These are phyloP conservation scores for Sporobolomyces pararoseus DNA, from an alignment of 768 basidiomycete genomes.

Conservation along the genomic window DNA sequence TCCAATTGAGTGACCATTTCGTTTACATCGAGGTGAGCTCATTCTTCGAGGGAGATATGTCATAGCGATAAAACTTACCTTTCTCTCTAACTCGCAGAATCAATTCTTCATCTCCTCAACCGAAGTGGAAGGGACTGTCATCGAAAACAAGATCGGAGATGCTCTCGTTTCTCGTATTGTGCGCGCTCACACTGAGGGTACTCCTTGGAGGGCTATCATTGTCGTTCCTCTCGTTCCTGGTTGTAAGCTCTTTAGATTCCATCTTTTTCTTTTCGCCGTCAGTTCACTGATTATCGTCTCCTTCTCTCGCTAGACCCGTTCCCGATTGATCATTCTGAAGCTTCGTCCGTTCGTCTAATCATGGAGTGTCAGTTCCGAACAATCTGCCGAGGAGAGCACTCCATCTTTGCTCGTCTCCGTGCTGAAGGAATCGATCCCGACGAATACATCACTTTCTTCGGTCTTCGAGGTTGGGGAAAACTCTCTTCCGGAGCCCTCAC, in stretches of 20 bases:
- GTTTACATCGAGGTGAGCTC: conserved; percentile 72
- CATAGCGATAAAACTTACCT: not conserved
- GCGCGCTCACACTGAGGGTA: conserved; percentile 72
- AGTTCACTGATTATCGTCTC: not conserved
- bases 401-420: conserved; percentile 78
- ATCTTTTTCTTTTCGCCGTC: too few species aligned
- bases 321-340: conserved; percentile 86
- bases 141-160: conserved; percentile 93
- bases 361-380: conserved; percentile 90
- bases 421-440: conserved; percentile 88
- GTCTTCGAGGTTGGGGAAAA: conserved; percentile 88
- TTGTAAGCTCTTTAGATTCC: conserved; percentile 61
- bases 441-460: conserved; percentile 86
- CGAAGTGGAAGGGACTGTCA: conserved; percentile 70
- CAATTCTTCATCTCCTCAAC: conserved; percentile 60
- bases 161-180: conserved; percentile 87
- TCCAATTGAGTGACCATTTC: conserved; percentile 90
- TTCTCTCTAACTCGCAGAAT: conserved; percentile 43
- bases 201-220: conserved; percentile 86
- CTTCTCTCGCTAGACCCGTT: conserved; percentile 32
- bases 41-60: too few species aligned
- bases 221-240: conserved; percentile 88
- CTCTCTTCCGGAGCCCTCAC: conserved; percentile 75
- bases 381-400: conserved; percentile 80
- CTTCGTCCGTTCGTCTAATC: conserved; percentile 89